Evolutionary conservation across 1,284 basidiomycete genomes (phyloP), one percentile per base, ranked within the genome.

Genomic region (Ceratorhiza oryzae-sativae): DNA sequence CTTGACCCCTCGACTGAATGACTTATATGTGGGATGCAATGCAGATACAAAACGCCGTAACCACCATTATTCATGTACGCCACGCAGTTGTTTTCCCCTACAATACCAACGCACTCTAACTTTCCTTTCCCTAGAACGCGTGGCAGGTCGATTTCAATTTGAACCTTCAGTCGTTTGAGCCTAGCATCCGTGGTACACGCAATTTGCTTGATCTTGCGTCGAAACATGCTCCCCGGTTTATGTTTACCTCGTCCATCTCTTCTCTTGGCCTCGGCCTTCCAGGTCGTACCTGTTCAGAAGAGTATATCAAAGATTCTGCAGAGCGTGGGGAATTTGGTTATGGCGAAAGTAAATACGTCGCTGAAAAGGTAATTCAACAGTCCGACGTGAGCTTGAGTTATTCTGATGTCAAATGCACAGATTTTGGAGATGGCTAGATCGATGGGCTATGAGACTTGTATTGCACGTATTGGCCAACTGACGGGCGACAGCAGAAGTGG

Each of bases 121-220:
- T 20, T 27, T 20, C 32, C 30, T 45, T 32, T 32, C 20, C 53
- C 20, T 39, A 61, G 58, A 61, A 62, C 27, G 74, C 74, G n/a
- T 75, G 74, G 74, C 74, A 71, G 32, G 70, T 75, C 4, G 73
- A 75, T 53, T 75, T 75, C 73, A 75, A 75, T 42, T 36, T 75
- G 39, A 48, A 59, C 48, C 65, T 73, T 32, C 48, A 71, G 39
- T 73, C 74, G 20, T 75, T 75, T 30, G 73, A 71, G 23, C 74
- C 74, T 13, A 53, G 56, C 32, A 53, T 73, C 46, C 53, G 42
- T 25, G 70, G 73, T 30, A 58, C 74, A 6, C 61, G 73, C 6
- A 39, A 67, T 34, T 45, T 75, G 42, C 41, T 71, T 60, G 68
- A 71, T 41, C 68, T 71, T 42, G 68, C 68, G n/a, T 60, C 45